Base-by-base conservation (phyloP, 129 eudicot species). In the Centaurea solstitialis region DNA sequence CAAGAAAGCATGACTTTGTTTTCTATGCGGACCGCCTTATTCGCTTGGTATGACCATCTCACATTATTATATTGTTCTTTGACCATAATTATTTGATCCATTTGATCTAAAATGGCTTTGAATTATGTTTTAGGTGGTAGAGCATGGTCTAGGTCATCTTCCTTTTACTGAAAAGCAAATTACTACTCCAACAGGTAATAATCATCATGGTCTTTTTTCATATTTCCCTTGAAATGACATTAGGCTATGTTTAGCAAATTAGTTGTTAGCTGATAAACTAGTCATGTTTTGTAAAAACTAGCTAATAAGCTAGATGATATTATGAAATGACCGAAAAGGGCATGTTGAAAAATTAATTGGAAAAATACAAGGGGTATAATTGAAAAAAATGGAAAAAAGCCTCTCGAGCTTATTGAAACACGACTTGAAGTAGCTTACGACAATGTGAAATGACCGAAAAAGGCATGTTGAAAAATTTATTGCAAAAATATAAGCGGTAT, bases 121-220 rank as follows among this genome's bases (percentile, higher is more conserved):
- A 78, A 43, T 50, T 45, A n/a, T 35, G 76, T 45, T 82, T 38
- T 70, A 94, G 98, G 97, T 94, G 73, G 98, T 94, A 67, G 98
- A 94, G 76, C 92, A 94, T 86, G 98, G 98, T 83, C 74, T 94
- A 22, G 98, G 98, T 20, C 97, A 94, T 86, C 97, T 94, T 80
- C 98, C 98, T 30, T 92, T 94, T 76, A 86, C 93, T 0, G 97
- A 94, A 82, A 90, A 87, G 80, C 98, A 94, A 82, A 75, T 94
- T 50, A 86, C 37, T 33, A 94, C 98, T 86, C 96, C 98, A 30
- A 94, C 98, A 84, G 96, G 98, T 92, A 86, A 71, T 20, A n/a
- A 50, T 33, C 30, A 7, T n/a, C 33, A 67, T 66, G 7, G 9
- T 22, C 22, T 39, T 39, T 65, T 67, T 37, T 37, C 53, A 68